Evolutionary conservation across 768 basidiomycete species (phyloP).

Genomic region (Pulveroboletus sp.): DNA sequence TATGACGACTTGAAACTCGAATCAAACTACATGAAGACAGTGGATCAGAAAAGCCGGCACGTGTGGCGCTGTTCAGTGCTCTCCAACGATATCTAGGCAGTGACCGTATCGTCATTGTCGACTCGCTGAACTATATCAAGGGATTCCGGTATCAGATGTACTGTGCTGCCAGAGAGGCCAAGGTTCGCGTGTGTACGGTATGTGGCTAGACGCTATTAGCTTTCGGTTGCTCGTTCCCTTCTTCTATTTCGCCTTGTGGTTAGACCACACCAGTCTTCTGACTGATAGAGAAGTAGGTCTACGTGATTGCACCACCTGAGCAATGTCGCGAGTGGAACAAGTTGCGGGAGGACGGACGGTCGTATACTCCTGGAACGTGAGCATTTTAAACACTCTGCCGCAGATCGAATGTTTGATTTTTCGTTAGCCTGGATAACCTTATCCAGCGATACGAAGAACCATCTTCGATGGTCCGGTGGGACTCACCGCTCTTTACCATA

Average conservation of each 20-base stretch:
- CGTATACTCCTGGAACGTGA: conserved; percentile 73
- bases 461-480: conserved; percentile 98
- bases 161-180: conserved; percentile 87
- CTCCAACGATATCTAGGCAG: conserved; percentile 67
- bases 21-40: conserved; percentile 45
- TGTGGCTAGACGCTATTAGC: conserved; percentile 24
- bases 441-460: conserved; percentile 92
- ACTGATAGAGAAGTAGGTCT: conserved; percentile 47
- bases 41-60: conserved; percentile 81
- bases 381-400: neutral
- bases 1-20: neutral
- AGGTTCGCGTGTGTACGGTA: conserved; percentile 84
- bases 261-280: neutral
- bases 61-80: conserved; percentile 78
- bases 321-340: conserved; percentile 76
- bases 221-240: neutral
- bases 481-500: conserved; percentile 88
- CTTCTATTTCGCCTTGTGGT: neutral
- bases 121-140: conserved; percentile 96
- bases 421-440: conserved; percentile 35
- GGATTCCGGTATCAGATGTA: conserved; percentile 98
- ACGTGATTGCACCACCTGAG: conserved; percentile 69
- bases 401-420: neutral
- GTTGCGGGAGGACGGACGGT: conserved; percentile 39
- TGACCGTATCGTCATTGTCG: conserved; percentile 82